phyloP scores from a whole-genome alignment of 352 stramenopile species.

The Blastocystis sp. region DNA sequence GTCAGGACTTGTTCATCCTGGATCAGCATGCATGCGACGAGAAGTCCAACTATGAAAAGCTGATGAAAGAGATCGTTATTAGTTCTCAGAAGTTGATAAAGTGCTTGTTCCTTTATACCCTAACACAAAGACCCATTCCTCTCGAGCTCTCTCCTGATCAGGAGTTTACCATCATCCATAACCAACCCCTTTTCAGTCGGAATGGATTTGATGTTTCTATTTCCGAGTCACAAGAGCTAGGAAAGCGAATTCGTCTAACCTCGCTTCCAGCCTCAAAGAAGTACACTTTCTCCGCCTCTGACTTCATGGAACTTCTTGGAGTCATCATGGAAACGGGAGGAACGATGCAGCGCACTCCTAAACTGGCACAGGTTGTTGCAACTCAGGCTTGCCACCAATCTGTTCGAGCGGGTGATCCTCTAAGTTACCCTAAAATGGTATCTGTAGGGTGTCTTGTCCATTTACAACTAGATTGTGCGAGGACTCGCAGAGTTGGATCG shows the following conservation, averaged over 20 bases:
- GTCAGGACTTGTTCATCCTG: slow-evolving; percentile 91
- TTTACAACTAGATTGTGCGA: slow-evolving; percentile 69
- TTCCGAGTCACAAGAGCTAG: slow-evolving; percentile 68
- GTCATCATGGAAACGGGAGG: slow-evolving; percentile 71
- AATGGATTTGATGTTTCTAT: slow-evolving; percentile 85
- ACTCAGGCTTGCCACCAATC: slow-evolving; percentile 73
- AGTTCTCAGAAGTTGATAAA: slow-evolving; percentile 88
- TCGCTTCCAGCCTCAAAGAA: slow-evolving; percentile 75
- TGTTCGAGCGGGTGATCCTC: slow-evolving; percentile 74
- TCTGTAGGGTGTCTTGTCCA: slow-evolving; percentile 66
- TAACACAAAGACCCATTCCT: slow-evolving; percentile 69
- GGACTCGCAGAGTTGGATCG: slow-evolving; percentile 72
- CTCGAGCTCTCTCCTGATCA: slow-evolving; percentile 84
- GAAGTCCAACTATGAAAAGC: slow-evolving; percentile 82
- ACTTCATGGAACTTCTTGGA: slow-evolving; percentile 73
- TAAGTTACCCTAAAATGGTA: slow-evolving; percentile 75
- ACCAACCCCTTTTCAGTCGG: slow-evolving; percentile 83
- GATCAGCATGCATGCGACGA: slow-evolving; percentile 92
- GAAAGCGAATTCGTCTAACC: slow-evolving; percentile 71
- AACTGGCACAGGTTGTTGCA: slow-evolving; percentile 73
- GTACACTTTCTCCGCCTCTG: slow-evolving; percentile 73
- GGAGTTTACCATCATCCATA: slow-evolving; percentile 86
- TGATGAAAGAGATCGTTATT: slow-evolving; percentile 81
- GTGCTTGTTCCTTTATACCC: slow-evolving; percentile 10
- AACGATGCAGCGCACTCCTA: slow-evolving; percentile 70